A percentile compares a stretch with the other conserved stretches of the same genome.
These are phyloP conservation scores for Spathaspora passalidarum DNA, from an alignment of 805 yeast genomes.

Conservation along the genomic window DNA sequence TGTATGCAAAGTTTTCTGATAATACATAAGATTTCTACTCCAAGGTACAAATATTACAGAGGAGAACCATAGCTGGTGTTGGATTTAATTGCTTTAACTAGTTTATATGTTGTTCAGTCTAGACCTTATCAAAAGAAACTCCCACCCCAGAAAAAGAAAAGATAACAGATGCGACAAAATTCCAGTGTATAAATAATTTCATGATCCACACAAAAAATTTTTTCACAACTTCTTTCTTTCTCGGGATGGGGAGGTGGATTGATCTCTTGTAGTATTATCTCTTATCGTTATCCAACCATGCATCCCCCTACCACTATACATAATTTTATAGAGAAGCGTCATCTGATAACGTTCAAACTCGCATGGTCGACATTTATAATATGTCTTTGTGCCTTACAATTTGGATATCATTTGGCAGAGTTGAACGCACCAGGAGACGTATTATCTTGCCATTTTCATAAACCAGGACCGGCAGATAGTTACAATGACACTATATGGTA, in stretches of 20 bases:
- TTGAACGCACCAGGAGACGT: conserved; percentile 32
- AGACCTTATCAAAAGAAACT: no score
- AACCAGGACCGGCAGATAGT: conserved; percentile 15
- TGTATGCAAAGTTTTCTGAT: no score
- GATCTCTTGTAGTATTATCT: not conserved
- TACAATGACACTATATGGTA: conserved; percentile 29
- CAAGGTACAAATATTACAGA: no score
- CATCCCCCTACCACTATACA: conserved; percentile 5
- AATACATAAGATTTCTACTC: no score
- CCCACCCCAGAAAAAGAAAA: not conserved
- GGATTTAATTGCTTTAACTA: no score
- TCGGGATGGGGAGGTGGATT: not conserved
- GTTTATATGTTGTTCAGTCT: no score
- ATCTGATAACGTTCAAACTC: conserved; percentile 23
- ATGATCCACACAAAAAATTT: not conserved
- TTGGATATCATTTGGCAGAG: conserved; percentile 39
- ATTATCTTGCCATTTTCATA: conserved; percentile 22
- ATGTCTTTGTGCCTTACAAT: conserved; percentile 35
- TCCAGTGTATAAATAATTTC: not conserved
- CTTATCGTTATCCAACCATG: conserved; percentile 3
- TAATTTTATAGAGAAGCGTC: conserved; percentile 9
- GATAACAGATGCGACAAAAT: not conserved
- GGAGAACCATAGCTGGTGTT: no score
- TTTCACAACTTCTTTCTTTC: not conserved
- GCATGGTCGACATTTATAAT: conserved; percentile 36